phyloP scores from a whole-genome alignment of 106 monocot species.

The Ottelia alismoides region DNA sequence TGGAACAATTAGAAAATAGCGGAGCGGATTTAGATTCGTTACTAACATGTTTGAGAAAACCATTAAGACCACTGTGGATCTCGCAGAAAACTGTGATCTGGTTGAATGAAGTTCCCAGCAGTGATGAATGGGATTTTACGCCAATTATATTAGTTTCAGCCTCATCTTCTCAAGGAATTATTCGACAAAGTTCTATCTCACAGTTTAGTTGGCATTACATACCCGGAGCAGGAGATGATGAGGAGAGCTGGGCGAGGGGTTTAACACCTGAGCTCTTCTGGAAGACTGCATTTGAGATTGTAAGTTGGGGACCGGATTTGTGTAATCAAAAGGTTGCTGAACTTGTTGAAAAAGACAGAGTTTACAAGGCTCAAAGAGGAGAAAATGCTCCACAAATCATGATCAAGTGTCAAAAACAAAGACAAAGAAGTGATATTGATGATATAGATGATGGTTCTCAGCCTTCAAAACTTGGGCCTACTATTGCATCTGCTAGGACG shows the following conservation, averaged over 20 bases:
- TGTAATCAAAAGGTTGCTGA: conserved; percentile 68
- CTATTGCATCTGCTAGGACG: background rate
- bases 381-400: conserved; percentile 48
- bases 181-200: conserved; percentile 37
- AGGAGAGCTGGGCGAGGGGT: conserved; percentile 94
- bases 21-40: conserved; percentile 79
- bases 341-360: conserved; percentile 80
- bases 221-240: conserved; percentile 95
- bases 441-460: background rate
- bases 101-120: conserved; percentile 85
- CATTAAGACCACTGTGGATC: conserved; percentile 86
- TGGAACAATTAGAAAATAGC: conserved; percentile 39
- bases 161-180: conserved; percentile 41
- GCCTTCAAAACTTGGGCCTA: conserved; percentile 3
- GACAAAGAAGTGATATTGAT: conserved; percentile 1
- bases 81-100: conserved; percentile 80
- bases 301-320: conserved; percentile 58
- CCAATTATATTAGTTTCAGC: conserved; percentile 81
- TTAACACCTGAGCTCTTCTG: conserved; percentile 72
- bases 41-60: conserved; percentile 40
- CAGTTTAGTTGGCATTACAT: conserved; percentile 95
- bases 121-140: conserved; percentile 76
- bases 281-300: conserved; percentile 61
- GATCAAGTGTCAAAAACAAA: conserved; percentile 14
- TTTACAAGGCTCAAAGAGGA: conserved; percentile 58